A percentile compares a stretch with the other conserved stretches of the same genome.
These are phyloP conservation scores for Babesia bigemina DNA, from an alignment of 169 alveolate species.

Conservation along the genomic window DNA sequence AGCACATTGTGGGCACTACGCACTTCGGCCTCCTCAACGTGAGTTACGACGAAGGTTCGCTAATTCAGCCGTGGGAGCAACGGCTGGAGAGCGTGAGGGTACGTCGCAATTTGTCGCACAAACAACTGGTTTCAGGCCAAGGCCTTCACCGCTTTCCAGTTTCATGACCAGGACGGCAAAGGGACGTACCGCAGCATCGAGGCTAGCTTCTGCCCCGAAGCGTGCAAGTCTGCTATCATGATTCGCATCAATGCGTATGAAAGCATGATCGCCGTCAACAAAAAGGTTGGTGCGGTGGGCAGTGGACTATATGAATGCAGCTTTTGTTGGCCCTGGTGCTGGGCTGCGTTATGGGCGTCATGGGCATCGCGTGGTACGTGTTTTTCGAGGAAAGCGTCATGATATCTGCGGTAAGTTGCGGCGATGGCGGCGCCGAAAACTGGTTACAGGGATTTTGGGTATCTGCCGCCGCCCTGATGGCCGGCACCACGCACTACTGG, in stretches of 20 bases:
- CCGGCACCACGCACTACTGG: slow-evolving; percentile 32
- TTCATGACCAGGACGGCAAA: slow-evolving; percentile 40
- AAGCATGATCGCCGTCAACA: slow-evolving; percentile 35
- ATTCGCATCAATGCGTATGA: slow-evolving; percentile 57
- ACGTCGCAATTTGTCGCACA: background rate
- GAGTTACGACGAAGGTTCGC: slow-evolving; percentile 43
- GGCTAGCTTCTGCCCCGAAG: slow-evolving; percentile 62
- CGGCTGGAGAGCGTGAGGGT: slow-evolving; percentile 62
- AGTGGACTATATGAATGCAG: slow-evolving; percentile 11
- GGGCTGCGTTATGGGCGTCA: slow-evolving; percentile 9
- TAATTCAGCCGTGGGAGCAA: slow-evolving; percentile 43
- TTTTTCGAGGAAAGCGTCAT: slow-evolving; percentile 24
- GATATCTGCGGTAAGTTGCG: slow-evolving; percentile 47
- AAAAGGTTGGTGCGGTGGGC: slow-evolving; percentile 3
- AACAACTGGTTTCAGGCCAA: slow-evolving; percentile 28
- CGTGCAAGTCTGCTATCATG: slow-evolving; percentile 60
- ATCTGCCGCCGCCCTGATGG: slow-evolving; percentile 32
- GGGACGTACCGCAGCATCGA: slow-evolving; percentile 52
- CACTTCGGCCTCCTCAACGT: slow-evolving; percentile 52
- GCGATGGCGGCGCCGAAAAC: background rate
- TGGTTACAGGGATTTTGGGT: slow-evolving; percentile 50
- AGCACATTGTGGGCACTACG: slow-evolving; percentile 60
- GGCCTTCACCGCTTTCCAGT: slow-evolving; percentile 65
- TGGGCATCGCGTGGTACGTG: slow-evolving; percentile 62
- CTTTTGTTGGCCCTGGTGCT: slow-evolving; percentile 24